These are phyloP conservation scores for Rosa chinensis DNA, from an alignment of 306 rosid species.

Conservation along the genomic window DNA sequence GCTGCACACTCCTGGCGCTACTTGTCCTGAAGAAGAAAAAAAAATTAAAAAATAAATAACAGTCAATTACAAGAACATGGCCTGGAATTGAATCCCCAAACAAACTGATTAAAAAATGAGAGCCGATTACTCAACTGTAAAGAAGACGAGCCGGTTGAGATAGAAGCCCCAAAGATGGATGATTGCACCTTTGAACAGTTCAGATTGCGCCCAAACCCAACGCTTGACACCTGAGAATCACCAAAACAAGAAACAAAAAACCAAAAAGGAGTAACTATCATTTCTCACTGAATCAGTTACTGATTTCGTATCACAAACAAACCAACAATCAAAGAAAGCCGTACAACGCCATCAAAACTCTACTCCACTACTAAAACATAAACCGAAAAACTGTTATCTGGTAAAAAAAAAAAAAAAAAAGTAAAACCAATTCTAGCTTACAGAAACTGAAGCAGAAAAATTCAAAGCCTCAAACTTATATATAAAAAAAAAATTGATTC, in stretches of 20 bases:
- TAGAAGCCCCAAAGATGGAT: conserved; percentile 51
- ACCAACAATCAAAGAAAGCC: background rate
- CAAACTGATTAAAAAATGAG: background rate
- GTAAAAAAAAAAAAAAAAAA: too few relatives aligned
- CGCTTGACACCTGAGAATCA: conserved; percentile 53
- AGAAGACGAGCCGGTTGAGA: conserved; percentile 48
- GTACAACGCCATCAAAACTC: too few relatives aligned
- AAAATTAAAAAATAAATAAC: background rate
- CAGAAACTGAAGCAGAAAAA: too few relatives aligned
- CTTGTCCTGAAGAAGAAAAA: conserved; percentile 38
- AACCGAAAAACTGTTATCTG: too few relatives aligned
- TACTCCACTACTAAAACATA: too few relatives aligned
- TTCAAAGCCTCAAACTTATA: too few relatives aligned
- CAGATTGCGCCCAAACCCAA: conserved; percentile 40
- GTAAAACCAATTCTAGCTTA: too few relatives aligned
- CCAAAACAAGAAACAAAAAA: background rate
- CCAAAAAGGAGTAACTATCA: background rate
- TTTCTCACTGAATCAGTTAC: background rate
- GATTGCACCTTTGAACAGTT: conserved; percentile 40
- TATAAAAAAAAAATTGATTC: background rate
- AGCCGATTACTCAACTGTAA: conserved; percentile 58
- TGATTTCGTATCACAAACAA: background rate
- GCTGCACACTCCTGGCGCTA: conserved; percentile 42
- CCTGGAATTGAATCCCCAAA: background rate
- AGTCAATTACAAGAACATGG: conserved; percentile 17